Evolutionary conservation across 2,329 filamentous ascomycete genomes (phyloP), one percentile per base, ranked within the genome.

Genomic region (Akanthomyces dipterigenus): DNA sequence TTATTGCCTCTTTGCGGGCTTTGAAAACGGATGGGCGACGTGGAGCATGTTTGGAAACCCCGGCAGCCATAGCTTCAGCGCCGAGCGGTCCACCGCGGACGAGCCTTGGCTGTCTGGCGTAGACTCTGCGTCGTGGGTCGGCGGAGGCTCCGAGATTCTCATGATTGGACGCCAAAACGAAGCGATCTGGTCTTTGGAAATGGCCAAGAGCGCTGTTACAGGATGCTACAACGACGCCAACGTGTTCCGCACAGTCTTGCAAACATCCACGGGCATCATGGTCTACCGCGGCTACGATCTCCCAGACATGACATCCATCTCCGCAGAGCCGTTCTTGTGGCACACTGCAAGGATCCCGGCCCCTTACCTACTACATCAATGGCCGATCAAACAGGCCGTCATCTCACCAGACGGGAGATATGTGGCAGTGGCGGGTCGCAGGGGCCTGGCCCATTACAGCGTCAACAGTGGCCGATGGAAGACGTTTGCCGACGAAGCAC

Each of bases 11-110:
- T 97, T 99, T 74, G 92, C 89, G 48, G 95, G 93, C 1, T 98
- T 93, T 70, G 88, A 95, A 68, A 87, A 88, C 62, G 96, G 95
- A 0, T 99, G 95, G 95, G 89, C 90, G 5, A 93, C 88, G 51
- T 99, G 93, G 93, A 98, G 93, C 72, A 95, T 98, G 42, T 99
- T 96, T 74, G 95, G 95, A 38, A 97, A 96, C 73, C 83, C 88
- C 2, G 88, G 92, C 16, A 92, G 89, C 60, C 91, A 86, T 67
- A 96, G 91, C 70, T 98, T 98, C 71, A 81, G 82, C 7, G 81
- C 84, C 14, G 90, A 96, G 67, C 50, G 34, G 5, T 78, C 80
- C 28, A 75, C 77, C 2, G 78, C 91, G 68, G 83, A 82, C 31
- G 93, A 99, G 70, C 82, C 84, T 49, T 98, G 93, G 91, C 80